phyloP scores from a whole-genome alignment of 1,284 basidiomycete species.

The Boletus semigastroideus region DNA sequence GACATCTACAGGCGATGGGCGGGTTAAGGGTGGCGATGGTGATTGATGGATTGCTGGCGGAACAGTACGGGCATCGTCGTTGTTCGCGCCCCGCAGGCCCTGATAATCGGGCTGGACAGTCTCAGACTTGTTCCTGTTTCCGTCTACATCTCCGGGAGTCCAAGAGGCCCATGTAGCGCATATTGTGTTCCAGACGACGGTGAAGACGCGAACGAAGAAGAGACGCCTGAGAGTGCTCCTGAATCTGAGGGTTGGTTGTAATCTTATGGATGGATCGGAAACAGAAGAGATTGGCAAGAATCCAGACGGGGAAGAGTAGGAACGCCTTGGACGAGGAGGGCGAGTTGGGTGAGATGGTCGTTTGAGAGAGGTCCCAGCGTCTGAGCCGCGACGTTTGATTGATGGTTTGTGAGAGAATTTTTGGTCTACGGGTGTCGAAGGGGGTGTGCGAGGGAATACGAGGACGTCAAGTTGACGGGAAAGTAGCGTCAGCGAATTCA shows the following conservation, averaged over 20 bases:
- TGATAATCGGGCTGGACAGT: slow-evolving; percentile 25
- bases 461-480: slow-evolving; percentile 69
- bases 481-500: slow-evolving; percentile 71
- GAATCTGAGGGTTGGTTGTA: slow-evolving; percentile 27
- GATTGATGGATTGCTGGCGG: slow-evolving; percentile 15
- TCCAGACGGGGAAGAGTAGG: slow-evolving; percentile 38
- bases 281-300: slow-evolving; percentile 32
- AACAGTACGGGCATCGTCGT: slow-evolving; percentile 34
- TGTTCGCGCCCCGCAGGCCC: slow-evolving; percentile 37
- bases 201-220: slow-evolving; percentile 52
- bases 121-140: slow-evolving; percentile 12
- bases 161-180: slow-evolving; percentile 48
- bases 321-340: slow-evolving; percentile 42
- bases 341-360: slow-evolving; percentile 43
- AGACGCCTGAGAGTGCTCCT: slow-evolving; percentile 44
- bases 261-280: slow-evolving; percentile 29
- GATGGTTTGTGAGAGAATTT: slow-evolving; percentile 7
- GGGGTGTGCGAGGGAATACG: slow-evolving; percentile 47
- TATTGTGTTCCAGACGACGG: slow-evolving; percentile 52
- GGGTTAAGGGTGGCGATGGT: slow-evolving; percentile 1
- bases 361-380: slow-evolving; percentile 38
- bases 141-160: slow-evolving; percentile 30
- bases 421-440: slow-evolving; percentile 48
- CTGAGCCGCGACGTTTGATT: slow-evolving; percentile 30
- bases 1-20: slow-evolving; percentile 8